Evolutionary conservation across 768 basidiomycete species (phyloP).

Genomic region (Tulasnella sp.): DNA sequence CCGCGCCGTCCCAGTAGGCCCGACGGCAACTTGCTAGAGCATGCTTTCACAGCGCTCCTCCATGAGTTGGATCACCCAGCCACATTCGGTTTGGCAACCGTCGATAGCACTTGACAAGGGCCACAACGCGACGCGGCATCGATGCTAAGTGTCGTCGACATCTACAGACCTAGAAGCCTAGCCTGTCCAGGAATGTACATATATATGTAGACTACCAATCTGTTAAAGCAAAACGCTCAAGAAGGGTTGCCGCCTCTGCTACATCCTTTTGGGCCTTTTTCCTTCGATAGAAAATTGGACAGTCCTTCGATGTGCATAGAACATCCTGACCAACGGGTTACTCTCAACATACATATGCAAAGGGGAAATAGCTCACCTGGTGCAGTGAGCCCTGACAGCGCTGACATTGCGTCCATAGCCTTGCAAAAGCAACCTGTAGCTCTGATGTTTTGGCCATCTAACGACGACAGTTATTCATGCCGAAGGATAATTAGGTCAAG

Average conservation of each 20-base stretch:
- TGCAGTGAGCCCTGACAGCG: constrained; percentile 97
- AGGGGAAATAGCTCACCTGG: constrained; percentile 32
- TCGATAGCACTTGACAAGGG: too few species aligned
- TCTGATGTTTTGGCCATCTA: constrained; percentile 46
- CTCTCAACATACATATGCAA: not conserved
- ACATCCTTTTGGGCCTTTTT: constrained; percentile 99
- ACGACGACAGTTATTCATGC: not conserved
- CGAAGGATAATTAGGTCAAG: not conserved
- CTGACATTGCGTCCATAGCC: constrained; percentile 98
- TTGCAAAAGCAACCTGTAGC: constrained; percentile 80
- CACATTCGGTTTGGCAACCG: too few species aligned
- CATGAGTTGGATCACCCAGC: too few species aligned
- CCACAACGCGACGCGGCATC: too few species aligned
- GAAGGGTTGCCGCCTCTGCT: constrained; percentile 60
- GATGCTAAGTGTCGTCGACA: too few species aligned
- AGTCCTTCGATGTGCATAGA: constrained; percentile 91
- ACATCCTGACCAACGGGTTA: constrained; percentile 53
- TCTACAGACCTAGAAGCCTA: too few species aligned
- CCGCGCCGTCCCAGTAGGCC: too few species aligned
- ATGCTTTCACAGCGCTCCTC: too few species aligned
- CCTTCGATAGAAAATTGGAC: constrained; percentile 97
- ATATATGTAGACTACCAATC: too few species aligned
- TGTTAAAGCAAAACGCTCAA: constrained; percentile 65
- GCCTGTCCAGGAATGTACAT: too few species aligned
- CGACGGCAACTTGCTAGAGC: too few species aligned